These are phyloP conservation scores for Dionaea muscipula DNA, from an alignment of 179 eudicot genomes.

Conservation along the genomic window DNA sequence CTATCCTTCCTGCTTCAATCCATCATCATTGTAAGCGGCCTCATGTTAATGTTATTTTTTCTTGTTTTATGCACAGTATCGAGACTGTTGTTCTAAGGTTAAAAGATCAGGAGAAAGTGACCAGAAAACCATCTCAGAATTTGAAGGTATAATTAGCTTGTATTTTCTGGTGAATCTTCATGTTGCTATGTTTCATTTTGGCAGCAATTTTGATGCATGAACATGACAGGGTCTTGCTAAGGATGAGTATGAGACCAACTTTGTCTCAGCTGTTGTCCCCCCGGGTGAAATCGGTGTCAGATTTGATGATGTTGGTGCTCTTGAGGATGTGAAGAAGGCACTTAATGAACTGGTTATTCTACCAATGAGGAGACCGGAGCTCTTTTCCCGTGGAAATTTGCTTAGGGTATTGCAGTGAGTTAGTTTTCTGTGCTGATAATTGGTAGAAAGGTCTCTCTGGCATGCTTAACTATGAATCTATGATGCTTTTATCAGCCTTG, in stretches of 20 bases:
- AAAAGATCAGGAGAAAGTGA: constrained; percentile 63
- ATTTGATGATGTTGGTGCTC: constrained; percentile 96
- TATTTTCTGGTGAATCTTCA: neutral
- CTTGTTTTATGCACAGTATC: constrained; percentile 32
- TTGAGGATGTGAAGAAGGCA: constrained; percentile 93
- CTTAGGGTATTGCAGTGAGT: constrained; percentile 52
- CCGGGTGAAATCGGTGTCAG: constrained; percentile 86
- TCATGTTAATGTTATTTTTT: neutral
- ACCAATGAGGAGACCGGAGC: constrained; percentile 97
- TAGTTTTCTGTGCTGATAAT: constrained; percentile 3
- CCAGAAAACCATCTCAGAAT: constrained; percentile 69
- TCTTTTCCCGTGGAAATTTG: constrained; percentile 82
- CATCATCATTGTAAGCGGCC: neutral
- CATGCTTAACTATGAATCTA: neutral
- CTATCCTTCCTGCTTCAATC: neutral
- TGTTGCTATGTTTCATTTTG: neutral
- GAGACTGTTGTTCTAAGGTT: constrained; percentile 74
- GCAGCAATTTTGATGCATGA: neutral
- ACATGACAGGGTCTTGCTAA: constrained; percentile 49
- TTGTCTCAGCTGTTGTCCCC: constrained; percentile 89
- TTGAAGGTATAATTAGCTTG: constrained; percentile 41
- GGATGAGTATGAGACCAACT: constrained; percentile 96
- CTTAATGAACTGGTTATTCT: constrained; percentile 91
- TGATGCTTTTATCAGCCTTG: constrained; percentile 63
- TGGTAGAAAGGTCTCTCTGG: neutral